Evolutionary conservation across 2,329 filamentous ascomycete species (phyloP), one percentile per base, ranked within the genome.

Genomic region (Verticillium longisporum): DNA sequence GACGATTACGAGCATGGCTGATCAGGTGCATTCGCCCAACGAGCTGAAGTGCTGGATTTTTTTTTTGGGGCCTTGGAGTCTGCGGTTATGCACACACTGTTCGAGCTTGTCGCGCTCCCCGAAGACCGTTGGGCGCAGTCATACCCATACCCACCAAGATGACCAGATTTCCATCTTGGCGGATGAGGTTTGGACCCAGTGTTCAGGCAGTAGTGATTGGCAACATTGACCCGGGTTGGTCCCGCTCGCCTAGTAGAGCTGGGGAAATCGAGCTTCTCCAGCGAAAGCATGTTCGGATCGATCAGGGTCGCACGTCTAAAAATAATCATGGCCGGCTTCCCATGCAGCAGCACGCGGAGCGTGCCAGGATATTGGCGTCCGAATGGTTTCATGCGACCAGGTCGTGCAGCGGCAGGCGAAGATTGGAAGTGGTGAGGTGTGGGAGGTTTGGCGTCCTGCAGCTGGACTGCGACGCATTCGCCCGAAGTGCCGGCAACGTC

Each of bases 281-380:
- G 26, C 31, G 26, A 55, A 26, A 58, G 61, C 38, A 34, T 26
- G n/a, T n/a, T 36, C 36, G 56, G 53, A 36, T 58, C 56, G 45
- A 34, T 45, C 62, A 63, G 60, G 57, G 53, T 57, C 53, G 50
- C n/a, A 55, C 7, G 53, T 61, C 63, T 64, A 63, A 63, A 62
- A 63, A 62, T 64, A 64, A 57, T 58, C 60, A 59, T 60, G 56
- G n/a, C 56, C 54, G 63, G 18, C 60, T 63, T 33, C 45, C n/a
- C n/a, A 21, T 26, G n/a, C 45, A 6, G 45, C n/a, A 50, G 45
- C 45, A 50, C 45, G 45, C 45, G n/a, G n/a, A 50, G 6, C 10
- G 45, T 18, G 18, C 45, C 45, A 50, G 45, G n/a, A 50, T 10
- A n/a, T 11, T 50, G 45, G 45, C 45, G 45, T 21, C 21, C n/a